Evolutionary conservation across 345 rosid species (phyloP).

Genomic region (Brassica rapa): DNA sequence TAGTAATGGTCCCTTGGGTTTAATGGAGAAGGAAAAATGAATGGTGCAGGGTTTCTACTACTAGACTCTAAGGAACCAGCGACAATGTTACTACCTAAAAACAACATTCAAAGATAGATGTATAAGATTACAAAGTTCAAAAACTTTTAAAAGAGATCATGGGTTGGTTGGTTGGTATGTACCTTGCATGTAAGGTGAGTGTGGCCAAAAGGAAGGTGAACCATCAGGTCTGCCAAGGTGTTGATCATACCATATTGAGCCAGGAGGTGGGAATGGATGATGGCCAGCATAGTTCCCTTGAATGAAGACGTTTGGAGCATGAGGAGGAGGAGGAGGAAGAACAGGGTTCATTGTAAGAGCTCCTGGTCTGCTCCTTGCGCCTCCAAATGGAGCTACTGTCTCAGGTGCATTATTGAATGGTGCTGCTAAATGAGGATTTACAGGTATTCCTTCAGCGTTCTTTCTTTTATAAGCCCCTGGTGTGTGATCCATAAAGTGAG

Average conservation of each 20-base stretch:
- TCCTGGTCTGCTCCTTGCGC: conserved; percentile 59
- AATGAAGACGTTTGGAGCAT: conserved; percentile 49
- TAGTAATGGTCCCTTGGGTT: conserved; percentile 51
- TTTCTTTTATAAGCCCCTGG: conserved; percentile 67
- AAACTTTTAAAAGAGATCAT: not conserved
- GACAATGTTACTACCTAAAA: conserved; percentile 44
- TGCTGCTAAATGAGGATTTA: conserved; percentile 50
- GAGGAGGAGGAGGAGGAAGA: conserved; percentile 41
- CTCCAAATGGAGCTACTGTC: conserved; percentile 45
- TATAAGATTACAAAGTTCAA: conserved; percentile 8
- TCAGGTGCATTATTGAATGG: conserved; percentile 38
- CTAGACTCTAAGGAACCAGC: conserved; percentile 58
- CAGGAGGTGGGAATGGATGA: conserved; percentile 62
- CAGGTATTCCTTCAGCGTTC: conserved; percentile 55
- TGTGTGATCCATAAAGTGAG: conserved; percentile 57
- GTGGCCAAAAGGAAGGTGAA: conserved; percentile 66
- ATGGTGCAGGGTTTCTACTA: conserved; percentile 54
- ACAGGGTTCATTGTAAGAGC: conserved; percentile 57
- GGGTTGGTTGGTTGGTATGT: conserved; percentile 14
- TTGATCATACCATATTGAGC: conserved; percentile 43
- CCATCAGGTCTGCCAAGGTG: conserved; percentile 49
- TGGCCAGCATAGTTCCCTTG: conserved; percentile 59
- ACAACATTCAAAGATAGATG: conserved; percentile 5
- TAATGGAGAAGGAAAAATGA: conserved; percentile 43
- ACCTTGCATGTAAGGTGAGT: conserved; percentile 72